These are phyloP conservation scores for Solanum appendiculatum DNA, from an alignment of 257 asterid genomes.

Conservation along the genomic window DNA sequence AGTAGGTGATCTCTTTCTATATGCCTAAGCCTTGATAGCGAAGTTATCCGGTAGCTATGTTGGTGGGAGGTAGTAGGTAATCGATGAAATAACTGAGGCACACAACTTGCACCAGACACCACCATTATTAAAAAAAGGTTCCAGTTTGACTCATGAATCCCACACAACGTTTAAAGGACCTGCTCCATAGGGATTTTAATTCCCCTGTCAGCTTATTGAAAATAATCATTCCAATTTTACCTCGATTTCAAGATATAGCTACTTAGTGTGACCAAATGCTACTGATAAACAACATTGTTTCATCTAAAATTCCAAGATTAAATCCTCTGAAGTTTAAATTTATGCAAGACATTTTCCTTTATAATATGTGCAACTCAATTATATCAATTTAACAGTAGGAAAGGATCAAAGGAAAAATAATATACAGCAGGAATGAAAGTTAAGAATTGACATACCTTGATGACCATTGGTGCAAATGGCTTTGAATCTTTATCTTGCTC, in stretches of 20 bases:
- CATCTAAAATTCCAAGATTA: neutral
- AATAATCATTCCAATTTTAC: neutral
- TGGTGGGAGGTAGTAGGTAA: neutral
- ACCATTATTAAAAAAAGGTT: neutral
- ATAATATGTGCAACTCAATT: neutral
- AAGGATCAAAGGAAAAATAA: neutral
- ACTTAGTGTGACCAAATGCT: neutral
- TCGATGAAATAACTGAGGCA: neutral
- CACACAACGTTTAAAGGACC: neutral
- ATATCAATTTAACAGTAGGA: neutral
- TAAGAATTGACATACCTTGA: conserved; percentile 15
- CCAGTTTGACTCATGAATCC: neutral
- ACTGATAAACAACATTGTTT: neutral
- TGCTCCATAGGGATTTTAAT: neutral
- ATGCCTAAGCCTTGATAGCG: neutral
- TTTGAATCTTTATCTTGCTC: conserved; percentile 34
- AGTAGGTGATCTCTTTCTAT: neutral
- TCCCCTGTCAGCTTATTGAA: neutral
- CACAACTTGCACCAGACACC: neutral
- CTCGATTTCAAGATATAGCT: neutral
- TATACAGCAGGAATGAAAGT: neutral
- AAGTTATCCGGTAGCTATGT: neutral
- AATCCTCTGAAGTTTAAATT: neutral
- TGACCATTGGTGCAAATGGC: conserved; percentile 40
- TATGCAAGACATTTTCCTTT: neutral